Evolutionary conservation across 371 early-diverging fungal species (phyloP).

Genomic region (Mortierella sp.): DNA sequence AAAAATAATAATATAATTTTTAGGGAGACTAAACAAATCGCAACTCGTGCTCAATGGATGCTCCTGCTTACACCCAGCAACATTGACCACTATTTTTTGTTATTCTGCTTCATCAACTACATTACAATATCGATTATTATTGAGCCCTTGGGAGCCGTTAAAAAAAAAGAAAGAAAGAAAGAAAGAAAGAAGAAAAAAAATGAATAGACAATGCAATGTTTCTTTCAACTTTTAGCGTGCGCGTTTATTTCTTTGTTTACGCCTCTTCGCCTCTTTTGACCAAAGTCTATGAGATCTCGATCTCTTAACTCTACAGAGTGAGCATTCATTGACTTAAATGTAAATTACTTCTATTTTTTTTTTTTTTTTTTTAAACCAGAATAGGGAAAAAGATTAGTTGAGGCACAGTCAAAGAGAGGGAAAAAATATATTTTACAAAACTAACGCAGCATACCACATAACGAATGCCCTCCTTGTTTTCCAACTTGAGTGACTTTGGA

Average conservation of each 20-base stretch:
- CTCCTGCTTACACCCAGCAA: conserved; percentile 2
- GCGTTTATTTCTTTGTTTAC: not conserved
- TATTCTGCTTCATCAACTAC: not conserved
- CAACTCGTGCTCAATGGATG: not conserved
- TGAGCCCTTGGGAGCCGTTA: conserved; percentile 7
- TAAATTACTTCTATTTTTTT: not conserved
- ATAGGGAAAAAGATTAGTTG: not conserved
- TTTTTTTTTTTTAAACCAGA: not conserved
- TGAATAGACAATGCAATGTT: not conserved
- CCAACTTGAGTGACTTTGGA: conserved; percentile 21
- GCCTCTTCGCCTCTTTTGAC: not conserved
- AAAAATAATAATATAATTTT: not conserved
- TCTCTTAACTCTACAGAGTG: not conserved
- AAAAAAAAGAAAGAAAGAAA: no score
- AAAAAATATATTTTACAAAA: not conserved
- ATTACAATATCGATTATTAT: not conserved
- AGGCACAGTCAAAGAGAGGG: not conserved
- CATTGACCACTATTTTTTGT: not conserved
- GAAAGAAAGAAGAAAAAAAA: not conserved
- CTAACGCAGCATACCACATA: not conserved
- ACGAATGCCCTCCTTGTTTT: conserved; percentile 28
- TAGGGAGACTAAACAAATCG: not conserved
- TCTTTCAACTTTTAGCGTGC: not conserved
- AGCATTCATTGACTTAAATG: not conserved
- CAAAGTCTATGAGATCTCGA: not conserved